Evolutionary conservation across 2,329 filamentous ascomycete genomes (phyloP), one percentile per base, ranked within the genome.

Genomic region (Sarocladiaceae sp.): DNA sequence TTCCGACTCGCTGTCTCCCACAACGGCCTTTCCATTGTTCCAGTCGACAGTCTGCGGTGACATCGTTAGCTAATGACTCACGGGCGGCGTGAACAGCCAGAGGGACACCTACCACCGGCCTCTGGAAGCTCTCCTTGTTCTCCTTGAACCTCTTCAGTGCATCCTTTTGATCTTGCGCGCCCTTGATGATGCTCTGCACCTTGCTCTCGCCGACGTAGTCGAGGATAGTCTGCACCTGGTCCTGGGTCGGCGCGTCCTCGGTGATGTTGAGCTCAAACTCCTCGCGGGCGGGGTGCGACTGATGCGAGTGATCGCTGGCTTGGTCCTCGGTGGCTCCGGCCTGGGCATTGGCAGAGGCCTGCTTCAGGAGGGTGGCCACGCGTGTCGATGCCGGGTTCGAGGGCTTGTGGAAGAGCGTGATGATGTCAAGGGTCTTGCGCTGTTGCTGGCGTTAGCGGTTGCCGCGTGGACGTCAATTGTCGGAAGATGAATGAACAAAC

Each of bases 331-430:
- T 88, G 9, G 88, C 80, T 18, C 76, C 73, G 48, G 81, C 72
- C 24, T 77, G 64, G 11, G 87, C 81, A 39, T 79, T 80, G 39
- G 84, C 82, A 20, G 86, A 85, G 24, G 81, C 76, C 66, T 91
- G 82, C 69, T 93, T 94, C 48, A 97, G 78, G 44, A 95, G 69
- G 33, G 78, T 83, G 49, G 83, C 78, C 24, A 85, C 84, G 48
- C 84, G 80, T 42, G 79, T 72, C 3, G 90, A 96, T 51, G 83
- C 74, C 18, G 84, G 78, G 44, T 78, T 77, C 55, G 74, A 76
- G 47, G 91, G 79, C 65, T 87, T 86, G 77, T 96, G 90, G 75
- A 97, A 98, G 72, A 98, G 83, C 49, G 91, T 97, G 62, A 97
- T 80, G 53, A 95, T 87, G 72, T 97, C 90, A 65, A 87, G 77